Conservation (phyloP, 371 early-diverging fungal species). For the Coemansia sp. region DNA sequence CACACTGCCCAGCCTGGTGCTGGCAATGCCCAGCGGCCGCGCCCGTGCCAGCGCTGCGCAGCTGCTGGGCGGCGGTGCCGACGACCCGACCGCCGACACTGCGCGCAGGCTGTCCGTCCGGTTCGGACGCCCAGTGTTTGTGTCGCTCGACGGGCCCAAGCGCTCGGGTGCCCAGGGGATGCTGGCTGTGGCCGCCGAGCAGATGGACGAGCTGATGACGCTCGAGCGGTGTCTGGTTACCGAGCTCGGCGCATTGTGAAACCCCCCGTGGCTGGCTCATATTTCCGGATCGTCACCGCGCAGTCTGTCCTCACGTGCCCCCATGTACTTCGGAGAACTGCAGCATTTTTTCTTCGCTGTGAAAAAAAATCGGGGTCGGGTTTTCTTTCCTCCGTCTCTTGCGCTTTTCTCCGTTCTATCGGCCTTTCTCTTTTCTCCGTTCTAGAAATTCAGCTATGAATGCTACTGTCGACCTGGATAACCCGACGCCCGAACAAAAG, state of each 20-base stretch:
- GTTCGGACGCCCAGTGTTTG: conserved; percentile 40
- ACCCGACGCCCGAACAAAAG: conserved; percentile 35
- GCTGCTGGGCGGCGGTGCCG: conserved; percentile 24
- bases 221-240: conserved; percentile 37
- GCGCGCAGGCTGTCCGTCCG: conserved; percentile 34
- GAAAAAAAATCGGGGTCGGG: too few species aligned
- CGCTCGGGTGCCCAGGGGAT: neutral
- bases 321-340: neutral
- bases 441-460: conserved; percentile 8
- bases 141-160: conserved; percentile 23
- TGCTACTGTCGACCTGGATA: conserved; percentile 40
- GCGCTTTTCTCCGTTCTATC: neutral
- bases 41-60: conserved; percentile 35
- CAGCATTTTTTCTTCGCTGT: conserved; percentile 3
- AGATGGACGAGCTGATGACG: conserved; percentile 24
- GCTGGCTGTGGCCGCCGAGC: conserved; percentile 14
- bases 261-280: too few species aligned
- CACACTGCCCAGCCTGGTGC: conserved; percentile 33
- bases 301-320: neutral
- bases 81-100: conserved; percentile 40
- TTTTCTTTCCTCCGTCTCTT: neutral
- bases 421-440: neutral
- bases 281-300: too few species aligned
- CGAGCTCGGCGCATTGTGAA: conserved; percentile 19
- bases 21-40: conserved; percentile 31